Evolutionary conservation across 2,329 filamentous ascomycete species (phyloP).

Genomic region (Rhinocladiella similis): DNA sequence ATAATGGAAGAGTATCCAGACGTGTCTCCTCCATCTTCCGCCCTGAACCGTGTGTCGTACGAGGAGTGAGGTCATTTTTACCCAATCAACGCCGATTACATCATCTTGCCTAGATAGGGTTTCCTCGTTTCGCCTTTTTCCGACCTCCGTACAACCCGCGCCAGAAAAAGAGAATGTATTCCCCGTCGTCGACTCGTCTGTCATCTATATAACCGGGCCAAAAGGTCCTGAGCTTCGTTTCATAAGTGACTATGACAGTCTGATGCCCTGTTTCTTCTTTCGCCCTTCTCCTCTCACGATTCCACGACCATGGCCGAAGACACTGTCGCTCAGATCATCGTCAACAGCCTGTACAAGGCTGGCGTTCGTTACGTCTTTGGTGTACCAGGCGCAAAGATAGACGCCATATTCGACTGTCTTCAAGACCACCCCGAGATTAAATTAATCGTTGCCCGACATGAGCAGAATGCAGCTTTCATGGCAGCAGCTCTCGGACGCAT

Average conservation of each 20-base stretch:
- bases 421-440: constrained; percentile 49
- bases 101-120: background rate
- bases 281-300: background rate
- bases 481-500: constrained; percentile 49
- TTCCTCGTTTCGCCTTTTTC: background rate
- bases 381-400: constrained; percentile 51
- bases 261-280: background rate
- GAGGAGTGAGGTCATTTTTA: background rate
- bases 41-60: too few relatives aligned
- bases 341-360: constrained; percentile 38
- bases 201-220: background rate
- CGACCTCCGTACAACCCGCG: background rate
- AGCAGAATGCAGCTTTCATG: constrained; percentile 54
- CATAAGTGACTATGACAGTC: background rate
- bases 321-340: constrained; percentile 28
- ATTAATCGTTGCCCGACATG: constrained; percentile 50
- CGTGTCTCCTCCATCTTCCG: background rate
- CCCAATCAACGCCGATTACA: constrained; percentile 1
- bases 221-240: too few relatives aligned
- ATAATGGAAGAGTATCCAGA: background rate
- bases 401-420: constrained; percentile 50
- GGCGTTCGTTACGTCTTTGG: constrained; percentile 50
- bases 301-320: constrained; percentile 21
- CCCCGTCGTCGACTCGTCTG: background rate
- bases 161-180: background rate